Conservation (phyloP, 768 basidiomycete species). For the Postia placenta region DNA sequence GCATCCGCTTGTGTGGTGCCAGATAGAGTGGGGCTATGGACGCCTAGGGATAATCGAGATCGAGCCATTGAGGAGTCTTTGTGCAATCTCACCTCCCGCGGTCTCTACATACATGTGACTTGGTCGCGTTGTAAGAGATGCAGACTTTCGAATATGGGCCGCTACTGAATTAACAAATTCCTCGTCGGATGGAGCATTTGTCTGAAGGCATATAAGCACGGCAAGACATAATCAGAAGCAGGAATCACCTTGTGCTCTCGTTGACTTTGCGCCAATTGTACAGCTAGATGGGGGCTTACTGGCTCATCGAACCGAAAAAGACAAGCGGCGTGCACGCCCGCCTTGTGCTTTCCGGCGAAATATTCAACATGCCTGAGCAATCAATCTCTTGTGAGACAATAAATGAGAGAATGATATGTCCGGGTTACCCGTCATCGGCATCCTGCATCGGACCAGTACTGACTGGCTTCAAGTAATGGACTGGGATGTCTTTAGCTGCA, state of each 20-base stretch:
- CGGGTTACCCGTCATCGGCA: constrained; percentile 75
- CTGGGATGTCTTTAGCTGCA: constrained; percentile 42
- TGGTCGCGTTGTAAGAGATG: constrained; percentile 23
- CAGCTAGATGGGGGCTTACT: constrained; percentile 91
- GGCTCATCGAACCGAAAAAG: constrained; percentile 83
- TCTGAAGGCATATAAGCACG: constrained; percentile 14
- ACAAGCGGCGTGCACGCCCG: constrained; percentile 55
- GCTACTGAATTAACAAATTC: constrained; percentile 62
- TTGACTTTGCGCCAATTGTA: constrained; percentile 40
- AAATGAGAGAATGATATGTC: neutral
- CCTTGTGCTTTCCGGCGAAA: constrained; percentile 35
- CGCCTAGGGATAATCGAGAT: constrained; percentile 36
- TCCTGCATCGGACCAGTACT: constrained; percentile 79
- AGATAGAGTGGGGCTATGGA: constrained; percentile 84
- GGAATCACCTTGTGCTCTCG: no score
- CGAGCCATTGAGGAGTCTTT: neutral
- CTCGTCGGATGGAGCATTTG: constrained; percentile 51
- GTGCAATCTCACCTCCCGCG: constrained; percentile 75
- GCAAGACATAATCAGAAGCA: neutral
- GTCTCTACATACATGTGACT: constrained; percentile 85
- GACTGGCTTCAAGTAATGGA: constrained; percentile 83
- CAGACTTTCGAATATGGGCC: constrained; percentile 52
- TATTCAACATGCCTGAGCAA: constrained; percentile 58
- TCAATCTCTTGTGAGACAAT: neutral
- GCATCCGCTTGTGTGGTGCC: constrained; percentile 80